A percentile compares a stretch with the other conserved stretches of the same genome.
These are phyloP conservation scores for Microstegium vimineum DNA, from an alignment of 176 grass and related monocot species.

Conservation along the genomic window DNA sequence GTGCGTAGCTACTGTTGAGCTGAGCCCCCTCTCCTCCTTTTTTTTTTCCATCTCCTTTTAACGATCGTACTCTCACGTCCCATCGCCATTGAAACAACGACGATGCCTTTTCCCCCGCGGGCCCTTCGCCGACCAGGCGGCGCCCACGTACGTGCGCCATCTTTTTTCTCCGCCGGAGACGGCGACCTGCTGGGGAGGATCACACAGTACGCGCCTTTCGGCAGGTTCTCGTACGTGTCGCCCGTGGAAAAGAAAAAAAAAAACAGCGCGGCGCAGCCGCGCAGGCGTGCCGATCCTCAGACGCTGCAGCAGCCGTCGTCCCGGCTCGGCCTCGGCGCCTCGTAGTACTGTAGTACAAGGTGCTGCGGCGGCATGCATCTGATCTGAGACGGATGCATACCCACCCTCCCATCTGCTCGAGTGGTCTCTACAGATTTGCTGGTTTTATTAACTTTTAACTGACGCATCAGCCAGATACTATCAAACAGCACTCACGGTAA, in stretches of 20 bases:
- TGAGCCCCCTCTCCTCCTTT: not conserved
- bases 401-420: too few species aligned
- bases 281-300: not conserved
- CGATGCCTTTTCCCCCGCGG: too few species aligned
- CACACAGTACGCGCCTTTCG: not conserved
- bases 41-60: not conserved
- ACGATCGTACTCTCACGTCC: slow-evolving; percentile 22
- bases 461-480: not conserved
- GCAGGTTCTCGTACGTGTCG: not conserved
- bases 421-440: not conserved
- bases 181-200: not conserved
- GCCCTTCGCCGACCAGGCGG: not conserved
- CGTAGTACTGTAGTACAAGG: too few species aligned
- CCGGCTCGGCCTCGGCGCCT: not conserved
- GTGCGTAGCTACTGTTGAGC: not conserved
- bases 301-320: not conserved
- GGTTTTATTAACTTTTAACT: slow-evolving; percentile 18
- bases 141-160: not conserved
- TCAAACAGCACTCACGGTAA: not conserved
- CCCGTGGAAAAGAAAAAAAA: not conserved
- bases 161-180: not conserved
- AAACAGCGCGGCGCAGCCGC: too few species aligned
- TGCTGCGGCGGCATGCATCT: too few species aligned
- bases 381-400: too few species aligned
- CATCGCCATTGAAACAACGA: slow-evolving; percentile 14